Base-by-base conservation (phyloP, 2,329 filamentous ascomycete genomes). In the Metarhizium sp. region DNA sequence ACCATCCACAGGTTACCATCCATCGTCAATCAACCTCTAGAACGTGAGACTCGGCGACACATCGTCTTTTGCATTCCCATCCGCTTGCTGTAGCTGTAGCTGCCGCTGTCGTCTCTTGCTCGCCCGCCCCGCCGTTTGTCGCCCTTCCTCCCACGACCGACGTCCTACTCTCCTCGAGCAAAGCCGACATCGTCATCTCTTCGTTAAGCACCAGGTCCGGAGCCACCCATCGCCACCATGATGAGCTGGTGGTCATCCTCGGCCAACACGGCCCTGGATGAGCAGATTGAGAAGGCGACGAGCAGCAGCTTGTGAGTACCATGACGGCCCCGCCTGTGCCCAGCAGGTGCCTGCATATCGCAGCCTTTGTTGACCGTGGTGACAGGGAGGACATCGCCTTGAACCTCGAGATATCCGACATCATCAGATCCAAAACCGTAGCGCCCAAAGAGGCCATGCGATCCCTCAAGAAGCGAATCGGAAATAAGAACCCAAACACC, bases 191-290 rank as follows among this genome's bases (percentile, higher is more conserved):
- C 45, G 14, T 30, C 25, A 13, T 13, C 13, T 4, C 18, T 6
- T 30, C 45, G 2, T 48, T 16, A 13, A 48, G 13, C 20, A 18
- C 18, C 20, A 48, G 43, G 38, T 34, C 45, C 8, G 20, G 18
- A 45, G 49, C 48, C 7, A 18, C 54, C 25, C 45, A 13, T 30
- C 42, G 18, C 51, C 67, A 67, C 61, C 52, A 87, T 80, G 79
- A 96, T 96, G 92, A 86, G 90, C 69, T 91, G 92, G 79, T 99
- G 92, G 92, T 97, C 95, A 70, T 89, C 88, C 63, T 92, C 90
- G 70, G 83, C 86, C 73, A 90, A 90, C 72, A 89, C 87, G 68
- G 90, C 91, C 74, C 81, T 99, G 73, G 94, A 99, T 73, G 92
- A 96, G 75, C 94, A 97, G 80, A 87, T 99, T 67, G 92, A 96